Base-by-base conservation (phyloP, 1,139 yeast genomes). In the Sugiyamaella castrensis region DNA sequence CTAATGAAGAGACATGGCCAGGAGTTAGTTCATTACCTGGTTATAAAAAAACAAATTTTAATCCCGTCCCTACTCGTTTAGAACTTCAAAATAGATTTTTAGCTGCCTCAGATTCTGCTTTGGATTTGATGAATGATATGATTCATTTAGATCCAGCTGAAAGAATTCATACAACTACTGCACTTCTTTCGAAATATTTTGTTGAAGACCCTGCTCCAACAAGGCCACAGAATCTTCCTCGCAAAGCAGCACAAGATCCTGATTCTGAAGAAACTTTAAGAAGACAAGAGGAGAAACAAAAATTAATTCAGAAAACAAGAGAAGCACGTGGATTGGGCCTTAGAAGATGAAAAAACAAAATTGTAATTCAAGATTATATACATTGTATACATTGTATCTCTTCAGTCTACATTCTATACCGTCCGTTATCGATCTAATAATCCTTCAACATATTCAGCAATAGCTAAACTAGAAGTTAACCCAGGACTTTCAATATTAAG, bases 401-500 rank as follows among this genome's bases (percentile, higher is more conserved):
- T n/a, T n/a, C n/a, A n/a, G n/a, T n/a, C n/a, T n/a, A n/a, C n/a
- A n/a, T n/a, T 19, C 24, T 19, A 19, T 19, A 19, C 24, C n/a
- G n/a, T n/a, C n/a, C n/a, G n/a, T 19, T 5, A 19, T 3, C 24
- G 24, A 4, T 19, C 24, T 19, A 19, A 19, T 19, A 19, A 19
- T 13, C 69, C 63, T 32, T 69, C 73, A 2, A 87, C 94, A 59
- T 85, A 75, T 59, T 82, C 86, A 1, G 82, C 96, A 48, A 88
- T 86, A 0, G 92, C 95, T 80, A 87, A 73, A 1, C 88, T 72
- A 0, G 94, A 72, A 2, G 96, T 88, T 53, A 88, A 72, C 0
- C 96, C 97, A 0, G 97, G 97, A 61, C 94, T 84, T 62, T 89
- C 97, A 27, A 89, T 88, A 2, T 94, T 95, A 41, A 88, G 64